These are phyloP conservation scores for Suillus discolor DNA, from an alignment of 768 basidiomycete species.

Conservation along the genomic window DNA sequence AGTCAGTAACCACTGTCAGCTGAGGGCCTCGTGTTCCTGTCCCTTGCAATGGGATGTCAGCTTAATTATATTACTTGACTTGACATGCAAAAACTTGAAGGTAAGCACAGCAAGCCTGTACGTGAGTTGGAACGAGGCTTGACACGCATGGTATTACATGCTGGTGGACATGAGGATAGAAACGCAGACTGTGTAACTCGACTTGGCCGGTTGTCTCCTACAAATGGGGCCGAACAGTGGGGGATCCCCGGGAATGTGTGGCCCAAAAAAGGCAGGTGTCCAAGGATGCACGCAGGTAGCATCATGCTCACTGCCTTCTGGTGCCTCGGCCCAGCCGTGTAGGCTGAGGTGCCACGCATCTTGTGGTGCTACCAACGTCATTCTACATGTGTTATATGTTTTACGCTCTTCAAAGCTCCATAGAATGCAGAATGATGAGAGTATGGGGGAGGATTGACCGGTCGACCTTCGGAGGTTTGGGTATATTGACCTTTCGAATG, in stretches of 20 bases:
- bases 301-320: not conserved
- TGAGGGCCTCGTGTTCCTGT: not conserved
- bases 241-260: not conserved
- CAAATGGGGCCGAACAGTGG: not conserved
- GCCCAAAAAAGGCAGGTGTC: not conserved
- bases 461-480: not conserved
- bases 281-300: not conserved
- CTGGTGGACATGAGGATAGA: not conserved
- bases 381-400: not conserved
- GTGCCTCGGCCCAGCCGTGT: not conserved
- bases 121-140: not conserved
- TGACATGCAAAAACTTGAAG: not conserved
- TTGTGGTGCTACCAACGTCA: not conserved
- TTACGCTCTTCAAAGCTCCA: not conserved
- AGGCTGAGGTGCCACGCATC: not conserved
- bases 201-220: not conserved
- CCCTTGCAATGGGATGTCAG: not conserved
- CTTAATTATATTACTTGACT: not conserved
- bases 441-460: not conserved
- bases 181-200: not conserved
- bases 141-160: not conserved
- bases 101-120: slow-evolving; percentile 1
- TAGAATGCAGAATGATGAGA: not conserved
- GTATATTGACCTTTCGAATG: not conserved
- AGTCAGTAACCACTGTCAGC: not conserved